Evolutionary conservation across 2,329 filamentous ascomycete genomes (phyloP), one percentile per base, ranked within the genome.

Genomic region (Teratosphaeria nubilosa): DNA sequence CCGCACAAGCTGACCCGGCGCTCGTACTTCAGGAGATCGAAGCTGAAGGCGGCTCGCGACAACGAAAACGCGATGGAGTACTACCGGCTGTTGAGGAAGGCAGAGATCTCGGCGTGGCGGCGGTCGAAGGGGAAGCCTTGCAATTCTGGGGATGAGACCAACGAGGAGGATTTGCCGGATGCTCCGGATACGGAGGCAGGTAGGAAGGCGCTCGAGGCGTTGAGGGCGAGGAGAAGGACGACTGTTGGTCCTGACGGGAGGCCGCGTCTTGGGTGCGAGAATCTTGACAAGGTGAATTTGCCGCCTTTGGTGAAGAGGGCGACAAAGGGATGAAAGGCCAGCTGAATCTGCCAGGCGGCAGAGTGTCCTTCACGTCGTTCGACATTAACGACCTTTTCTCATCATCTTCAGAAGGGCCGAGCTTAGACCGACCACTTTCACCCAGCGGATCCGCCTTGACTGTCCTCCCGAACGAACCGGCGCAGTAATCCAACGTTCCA

Each of bases 401-500:
- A 41, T 41, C 34, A n/a, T 41, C 9, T 11, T 14, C 2, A 11
- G 13, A 2, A 41, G 5, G 13, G 14, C 11, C 34, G 34, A 48
- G n/a, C 20, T 10, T 48, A 5, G 51, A 54, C 16, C 14, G 51
- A 54, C 16, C 14, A 20, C 11, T 20, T 51, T 32, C 53, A 55
- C 31, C 30, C 45, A 54, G 41, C 16, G 45, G 24, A 57, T 10
- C 50, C 7, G 30, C 24, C 11, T 25, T 6, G 22, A 7, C 59
- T 32, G 24, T 62, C 63, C n/a, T 61, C 62, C 11, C 63, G 62
- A 59, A 75, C 71, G 72, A 80, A 85, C 59, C 80, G 75, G 62
- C 80, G 77, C 59, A 90, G 67, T 20, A 90, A 68, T 1, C 84
- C 85, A 5, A 90, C 83, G 27, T 79, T 78, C 86, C 86, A 90